phyloP scores from a whole-genome alignment of 768 basidiomycete genomes.

The Auricularia sp. region DNA sequence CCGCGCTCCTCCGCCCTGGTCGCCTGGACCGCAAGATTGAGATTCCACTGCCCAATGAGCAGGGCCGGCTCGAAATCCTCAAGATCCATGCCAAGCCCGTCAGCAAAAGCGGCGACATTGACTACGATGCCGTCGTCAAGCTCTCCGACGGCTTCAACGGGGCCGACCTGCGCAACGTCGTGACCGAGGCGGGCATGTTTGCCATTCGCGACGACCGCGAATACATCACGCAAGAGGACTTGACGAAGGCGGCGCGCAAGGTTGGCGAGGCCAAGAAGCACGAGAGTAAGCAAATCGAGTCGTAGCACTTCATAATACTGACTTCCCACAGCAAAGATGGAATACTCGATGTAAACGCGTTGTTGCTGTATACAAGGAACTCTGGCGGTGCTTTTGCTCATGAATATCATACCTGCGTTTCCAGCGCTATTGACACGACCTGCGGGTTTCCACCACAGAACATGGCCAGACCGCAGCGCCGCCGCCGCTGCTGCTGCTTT shows the following conservation, averaged over 20 bases:
- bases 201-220: conserved; percentile 95
- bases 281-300: conserved; percentile 54
- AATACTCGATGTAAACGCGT: conserved; percentile 12
- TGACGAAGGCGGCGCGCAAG: conserved; percentile 93
- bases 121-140: conserved; percentile 98
- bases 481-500: too few species aligned
- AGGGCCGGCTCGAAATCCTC: conserved; percentile 89
- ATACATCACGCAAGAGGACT: conserved; percentile 87
- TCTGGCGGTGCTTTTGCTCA: too few species aligned
- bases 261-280: conserved; percentile 96
- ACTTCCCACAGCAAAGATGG: conserved; percentile 14
- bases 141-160: conserved; percentile 92
- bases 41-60: conserved; percentile 94
- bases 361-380: background rate
- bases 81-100: conserved; percentile 95
- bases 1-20: conserved; percentile 90
- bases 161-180: conserved; percentile 89
- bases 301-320: background rate
- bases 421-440: too few species aligned
- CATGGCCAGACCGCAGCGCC: too few species aligned
- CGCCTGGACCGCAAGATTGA: conserved; percentile 96
- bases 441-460: too few species aligned
- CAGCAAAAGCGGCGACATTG: conserved; percentile 90
- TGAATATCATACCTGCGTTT: too few species aligned
- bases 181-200: conserved; percentile 96